These are phyloP conservation scores for Cryphonectria japonica DNA, from an alignment of 2,329 filamentous ascomycete genomes.

Conservation along the genomic window DNA sequence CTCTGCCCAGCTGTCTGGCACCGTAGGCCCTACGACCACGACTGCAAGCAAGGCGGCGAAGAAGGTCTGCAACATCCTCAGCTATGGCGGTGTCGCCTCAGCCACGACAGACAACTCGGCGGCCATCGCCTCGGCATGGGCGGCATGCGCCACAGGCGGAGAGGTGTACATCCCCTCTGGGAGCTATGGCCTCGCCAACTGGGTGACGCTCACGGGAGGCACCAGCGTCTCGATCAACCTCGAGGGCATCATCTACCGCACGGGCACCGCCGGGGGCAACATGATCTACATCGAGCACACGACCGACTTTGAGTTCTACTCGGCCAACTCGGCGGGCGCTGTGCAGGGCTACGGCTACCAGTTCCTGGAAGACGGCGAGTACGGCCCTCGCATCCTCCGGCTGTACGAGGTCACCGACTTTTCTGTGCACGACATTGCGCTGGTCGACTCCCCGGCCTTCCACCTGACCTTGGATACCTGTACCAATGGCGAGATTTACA, in stretches of 20 bases:
- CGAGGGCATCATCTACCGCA: constrained; percentile 42
- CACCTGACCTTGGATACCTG: constrained; percentile 52
- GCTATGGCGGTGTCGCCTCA: constrained; percentile 52
- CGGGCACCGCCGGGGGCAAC: constrained; percentile 34
- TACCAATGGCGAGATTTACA: constrained; percentile 55
- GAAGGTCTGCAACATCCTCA: constrained; percentile 51
- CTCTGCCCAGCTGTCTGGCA: constrained; percentile 20
- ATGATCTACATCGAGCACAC: constrained; percentile 35
- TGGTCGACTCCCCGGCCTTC: constrained; percentile 54
- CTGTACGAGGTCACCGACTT: constrained; percentile 46
- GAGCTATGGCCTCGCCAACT: constrained; percentile 50
- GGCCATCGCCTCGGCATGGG: constrained; percentile 36
- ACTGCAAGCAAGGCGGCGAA: constrained; percentile 35
- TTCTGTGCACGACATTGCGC: constrained; percentile 51
- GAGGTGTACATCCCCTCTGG: constrained; percentile 52
- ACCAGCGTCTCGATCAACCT: constrained; percentile 52
- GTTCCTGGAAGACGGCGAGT: constrained; percentile 41
- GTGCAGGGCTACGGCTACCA: constrained; percentile 54
- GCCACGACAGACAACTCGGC: constrained; percentile 47
- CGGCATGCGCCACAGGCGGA: constrained; percentile 51
- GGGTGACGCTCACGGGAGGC: constrained; percentile 50
- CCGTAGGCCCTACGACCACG: constrained; percentile 35
- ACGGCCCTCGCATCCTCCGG: constrained; percentile 28
- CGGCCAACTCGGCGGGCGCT: constrained; percentile 46
- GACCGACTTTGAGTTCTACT: constrained; percentile 54